These are phyloP conservation scores for Citropsis articulata DNA, from an alignment of 345 rosid genomes.

Conservation along the genomic window DNA sequence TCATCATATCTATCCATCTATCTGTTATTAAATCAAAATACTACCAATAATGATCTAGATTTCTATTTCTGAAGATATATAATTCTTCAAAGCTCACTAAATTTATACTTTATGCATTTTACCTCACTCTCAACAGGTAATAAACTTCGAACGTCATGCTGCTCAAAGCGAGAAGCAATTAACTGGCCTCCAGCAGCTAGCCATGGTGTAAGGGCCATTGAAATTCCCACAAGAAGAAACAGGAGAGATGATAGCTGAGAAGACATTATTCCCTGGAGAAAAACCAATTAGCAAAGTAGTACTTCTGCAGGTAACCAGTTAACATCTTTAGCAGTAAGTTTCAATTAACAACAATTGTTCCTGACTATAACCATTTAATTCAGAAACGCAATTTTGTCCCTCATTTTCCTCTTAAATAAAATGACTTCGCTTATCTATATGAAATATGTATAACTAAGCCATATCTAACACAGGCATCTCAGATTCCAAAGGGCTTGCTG, in stretches of 20 bases:
- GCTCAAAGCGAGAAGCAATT: slow-evolving; percentile 94
- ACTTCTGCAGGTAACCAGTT: not conserved
- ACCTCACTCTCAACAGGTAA: slow-evolving; percentile 98
- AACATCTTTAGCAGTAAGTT: not conserved
- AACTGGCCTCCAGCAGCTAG: slow-evolving; percentile 99
- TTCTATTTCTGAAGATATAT: not conserved
- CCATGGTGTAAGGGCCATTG: slow-evolving; percentile 99
- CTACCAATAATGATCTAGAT: slow-evolving; percentile 4
- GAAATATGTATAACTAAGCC: not conserved
- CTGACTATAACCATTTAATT: not conserved
- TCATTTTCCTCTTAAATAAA: not conserved
- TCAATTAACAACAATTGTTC: not conserved
- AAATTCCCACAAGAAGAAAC: slow-evolving; percentile 94
- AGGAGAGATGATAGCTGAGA: slow-evolving; percentile 84
- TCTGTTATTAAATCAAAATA: slow-evolving; percentile 2
- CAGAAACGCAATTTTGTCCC: not conserved
- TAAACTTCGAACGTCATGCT: slow-evolving; percentile 91
- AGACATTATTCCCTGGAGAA: slow-evolving; percentile 92
- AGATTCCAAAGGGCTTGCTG: not conserved
- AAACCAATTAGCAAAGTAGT: slow-evolving; percentile 17
- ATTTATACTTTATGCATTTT: slow-evolving; percentile 20
- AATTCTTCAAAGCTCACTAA: not conserved
- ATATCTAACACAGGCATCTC: not conserved
- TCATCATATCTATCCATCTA: slow-evolving; percentile 1
- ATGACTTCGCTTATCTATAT: not conserved